Evolutionary conservation across 2,329 filamentous ascomycete genomes (phyloP).

Genomic region (Trichoderma afroharzianum): DNA sequence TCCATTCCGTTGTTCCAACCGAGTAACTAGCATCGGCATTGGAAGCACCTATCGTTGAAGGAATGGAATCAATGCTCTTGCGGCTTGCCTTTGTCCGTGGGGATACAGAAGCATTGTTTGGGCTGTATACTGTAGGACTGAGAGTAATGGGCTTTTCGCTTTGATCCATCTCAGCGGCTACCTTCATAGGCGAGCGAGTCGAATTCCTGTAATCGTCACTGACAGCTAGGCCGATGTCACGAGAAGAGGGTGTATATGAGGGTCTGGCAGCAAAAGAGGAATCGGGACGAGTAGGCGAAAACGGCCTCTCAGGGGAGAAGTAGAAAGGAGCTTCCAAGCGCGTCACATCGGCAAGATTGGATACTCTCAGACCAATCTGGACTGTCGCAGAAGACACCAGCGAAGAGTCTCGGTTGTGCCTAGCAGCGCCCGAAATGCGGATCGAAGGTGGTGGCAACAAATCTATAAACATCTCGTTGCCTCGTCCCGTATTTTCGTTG

Average conservation of each 20-base stretch:
- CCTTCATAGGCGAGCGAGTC: constrained; percentile 36
- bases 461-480: not conserved
- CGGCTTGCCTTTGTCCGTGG: not conserved
- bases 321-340: constrained; percentile 24
- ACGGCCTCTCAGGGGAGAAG: not conserved
- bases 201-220: not conserved
- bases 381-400: constrained; percentile 64
- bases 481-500: not conserved
- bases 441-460: constrained; percentile 43
- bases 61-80: not conserved
- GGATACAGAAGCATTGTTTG: constrained; percentile 19
- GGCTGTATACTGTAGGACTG: constrained; percentile 52
- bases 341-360: constrained; percentile 52
- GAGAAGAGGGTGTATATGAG: not conserved
- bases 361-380: constrained; percentile 67
- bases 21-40: not conserved
- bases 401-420: constrained; percentile 58
- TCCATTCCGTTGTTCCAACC: constrained; percentile 20
- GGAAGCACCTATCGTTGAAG: not conserved
- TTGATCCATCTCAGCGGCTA: constrained; percentile 16
- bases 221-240: not conserved
- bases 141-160: constrained; percentile 36
- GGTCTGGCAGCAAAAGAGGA: not conserved
- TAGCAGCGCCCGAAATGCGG: constrained; percentile 28
- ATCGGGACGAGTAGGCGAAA: not conserved